These are phyloP conservation scores for Taiozyma sp. DNA, from an alignment of 1,139 yeast species.

Conservation along the genomic window DNA sequence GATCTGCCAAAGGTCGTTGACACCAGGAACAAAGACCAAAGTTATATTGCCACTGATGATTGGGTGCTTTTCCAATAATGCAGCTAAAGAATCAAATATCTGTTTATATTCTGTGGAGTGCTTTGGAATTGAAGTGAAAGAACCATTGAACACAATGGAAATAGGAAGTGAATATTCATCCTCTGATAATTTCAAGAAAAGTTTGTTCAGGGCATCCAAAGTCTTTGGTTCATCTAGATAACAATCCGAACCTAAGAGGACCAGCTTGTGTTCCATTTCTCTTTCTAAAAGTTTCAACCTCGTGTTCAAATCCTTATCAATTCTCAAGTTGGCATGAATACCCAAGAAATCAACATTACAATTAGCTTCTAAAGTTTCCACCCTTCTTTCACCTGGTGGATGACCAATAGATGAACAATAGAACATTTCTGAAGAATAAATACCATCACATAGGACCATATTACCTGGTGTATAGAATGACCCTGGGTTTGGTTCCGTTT, in stretches of 20 bases:
- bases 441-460: conserved; percentile 80
- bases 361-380: conserved; percentile 57
- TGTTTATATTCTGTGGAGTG: conserved; percentile 59
- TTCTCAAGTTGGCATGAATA: conserved; percentile 48
- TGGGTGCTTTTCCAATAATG: conserved; percentile 46
- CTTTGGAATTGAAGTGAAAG: conserved; percentile 63
- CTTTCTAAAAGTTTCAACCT: conserved; percentile 55
- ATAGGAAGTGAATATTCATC: conserved; percentile 44
- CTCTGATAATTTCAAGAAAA: conserved; percentile 46
- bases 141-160: conserved; percentile 59
- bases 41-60: conserved; percentile 38
- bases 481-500: conserved; percentile 61
- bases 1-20: conserved; percentile 91
- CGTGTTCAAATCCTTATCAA: conserved; percentile 55
- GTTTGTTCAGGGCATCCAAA: conserved; percentile 56
- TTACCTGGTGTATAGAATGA: conserved; percentile 77
- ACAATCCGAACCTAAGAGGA: conserved; percentile 73
- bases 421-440: conserved; percentile 65
- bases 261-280: conserved; percentile 53
- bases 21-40: conserved; percentile 77
- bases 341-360: conserved; percentile 83
- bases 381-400: conserved; percentile 84
- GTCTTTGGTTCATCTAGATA: conserved; percentile 55
- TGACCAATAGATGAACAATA: conserved; percentile 77
- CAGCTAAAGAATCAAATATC: conserved; percentile 68